Conservation (phyloP, 306 rosid species). For the Acacia confusa region DNA sequence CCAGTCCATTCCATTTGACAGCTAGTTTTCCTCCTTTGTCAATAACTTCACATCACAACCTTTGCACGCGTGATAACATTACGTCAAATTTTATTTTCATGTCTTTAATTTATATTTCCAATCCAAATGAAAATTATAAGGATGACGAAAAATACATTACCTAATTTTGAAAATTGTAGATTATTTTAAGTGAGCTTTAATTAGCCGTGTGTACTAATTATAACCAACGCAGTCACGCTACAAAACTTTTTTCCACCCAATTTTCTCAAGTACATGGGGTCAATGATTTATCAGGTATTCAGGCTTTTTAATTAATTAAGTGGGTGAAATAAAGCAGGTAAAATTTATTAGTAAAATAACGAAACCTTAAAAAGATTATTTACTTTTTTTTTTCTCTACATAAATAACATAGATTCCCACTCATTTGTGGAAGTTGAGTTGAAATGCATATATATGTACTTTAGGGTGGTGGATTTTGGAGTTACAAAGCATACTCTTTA, state of each 20-base stretch:
- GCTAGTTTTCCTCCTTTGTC: neutral
- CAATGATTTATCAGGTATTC: neutral
- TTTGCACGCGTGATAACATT: conserved; percentile 17
- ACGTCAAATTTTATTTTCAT: neutral
- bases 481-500: neutral
- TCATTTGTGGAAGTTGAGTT: neutral
- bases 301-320: neutral
- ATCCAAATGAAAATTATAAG: neutral
- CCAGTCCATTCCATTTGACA: conserved; percentile 27
- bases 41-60: conserved; percentile 25
- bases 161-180: neutral
- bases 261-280: neutral
- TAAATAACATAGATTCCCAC: neutral
- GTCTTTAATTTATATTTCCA: neutral
- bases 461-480: neutral
- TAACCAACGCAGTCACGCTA: neutral
- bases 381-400: neutral
- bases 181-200: too few species aligned
- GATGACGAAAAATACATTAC: neutral
- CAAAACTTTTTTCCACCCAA: neutral
- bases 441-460: neutral
- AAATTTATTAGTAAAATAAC: neutral
- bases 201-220: neutral
- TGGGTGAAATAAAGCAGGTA: neutral
- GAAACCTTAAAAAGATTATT: neutral